These are phyloP conservation scores for Xylaria sp. DNA, from an alignment of 2,329 filamentous ascomycete species.

Conservation along the genomic window DNA sequence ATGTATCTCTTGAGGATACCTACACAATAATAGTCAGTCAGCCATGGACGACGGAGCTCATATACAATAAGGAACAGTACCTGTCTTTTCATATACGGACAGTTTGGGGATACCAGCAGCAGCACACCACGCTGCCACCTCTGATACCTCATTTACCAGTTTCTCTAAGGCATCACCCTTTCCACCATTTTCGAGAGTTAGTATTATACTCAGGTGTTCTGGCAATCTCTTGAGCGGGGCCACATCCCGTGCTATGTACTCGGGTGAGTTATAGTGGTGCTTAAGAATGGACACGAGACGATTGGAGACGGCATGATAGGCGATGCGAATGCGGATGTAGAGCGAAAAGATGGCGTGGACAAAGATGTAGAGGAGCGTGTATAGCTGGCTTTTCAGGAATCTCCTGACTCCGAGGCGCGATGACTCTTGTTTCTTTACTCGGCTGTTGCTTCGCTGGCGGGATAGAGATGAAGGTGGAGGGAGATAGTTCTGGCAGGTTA, in stretches of 20 bases:
- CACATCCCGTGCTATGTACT: constrained; percentile 90
- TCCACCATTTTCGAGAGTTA: constrained; percentile 77
- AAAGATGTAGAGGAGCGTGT: constrained; percentile 74
- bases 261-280: constrained; percentile 95
- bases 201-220: constrained; percentile 86
- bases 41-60: constrained; percentile 30
- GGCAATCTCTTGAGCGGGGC: constrained; percentile 78
- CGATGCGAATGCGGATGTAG: constrained; percentile 83
- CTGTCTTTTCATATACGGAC: constrained; percentile 91
- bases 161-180: constrained; percentile 80
- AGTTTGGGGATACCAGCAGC: constrained; percentile 88
- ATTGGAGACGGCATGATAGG: constrained; percentile 81
- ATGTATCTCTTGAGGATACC: constrained; percentile 91
- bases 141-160: constrained; percentile 88
- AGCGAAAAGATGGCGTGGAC: constrained; percentile 87
- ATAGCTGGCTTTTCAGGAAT: constrained; percentile 70
- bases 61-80: constrained; percentile 58
- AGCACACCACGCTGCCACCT: constrained; percentile 92
- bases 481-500: constrained; percentile 46
- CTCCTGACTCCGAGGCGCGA: constrained; percentile 68
- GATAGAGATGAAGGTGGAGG: constrained; percentile 43
- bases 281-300: constrained; percentile 84
- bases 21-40: constrained; percentile 52
- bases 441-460: constrained; percentile 45
- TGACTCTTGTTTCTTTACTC: constrained; percentile 48